Conservation (phyloP, 495 filamentous ascomycete species). For the Rostrohypoxylon terebratum region DNA sequence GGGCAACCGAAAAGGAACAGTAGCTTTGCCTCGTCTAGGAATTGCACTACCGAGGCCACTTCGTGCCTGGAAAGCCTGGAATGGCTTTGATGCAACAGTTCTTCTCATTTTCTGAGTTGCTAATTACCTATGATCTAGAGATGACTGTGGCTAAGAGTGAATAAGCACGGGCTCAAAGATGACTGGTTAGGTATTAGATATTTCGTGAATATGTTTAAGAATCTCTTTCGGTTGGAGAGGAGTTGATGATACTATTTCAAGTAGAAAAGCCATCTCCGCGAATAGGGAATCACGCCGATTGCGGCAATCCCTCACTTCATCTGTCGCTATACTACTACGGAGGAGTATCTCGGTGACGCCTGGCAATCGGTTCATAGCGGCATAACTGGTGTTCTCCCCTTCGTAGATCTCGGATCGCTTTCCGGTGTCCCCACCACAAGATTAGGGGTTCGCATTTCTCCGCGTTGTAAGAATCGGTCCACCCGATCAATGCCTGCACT, state of each 20-base stretch:
- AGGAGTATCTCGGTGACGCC: neutral
- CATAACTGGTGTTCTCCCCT: neutral
- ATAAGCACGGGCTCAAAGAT: neutral
- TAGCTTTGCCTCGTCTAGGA: neutral
- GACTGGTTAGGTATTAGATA: neutral
- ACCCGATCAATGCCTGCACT: neutral
- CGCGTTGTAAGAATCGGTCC: neutral
- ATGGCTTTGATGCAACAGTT: neutral
- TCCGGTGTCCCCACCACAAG: neutral
- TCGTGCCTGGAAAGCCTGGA: neutral
- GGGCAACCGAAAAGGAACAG: neutral
- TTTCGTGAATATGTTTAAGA: neutral
- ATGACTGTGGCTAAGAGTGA: neutral
- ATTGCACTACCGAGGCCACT: neutral
- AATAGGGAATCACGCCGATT: neutral
- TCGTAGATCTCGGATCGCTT: constrained; percentile 1
- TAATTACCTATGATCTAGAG: neutral
- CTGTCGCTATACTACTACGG: neutral
- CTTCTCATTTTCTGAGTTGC: neutral
- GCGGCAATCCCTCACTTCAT: neutral
- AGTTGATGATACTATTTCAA: neutral
- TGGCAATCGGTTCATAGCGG: neutral
- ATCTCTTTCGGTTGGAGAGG: neutral
- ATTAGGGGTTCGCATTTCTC: neutral
- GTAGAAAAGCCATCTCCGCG: neutral